Base-by-base conservation (phyloP, 345 rosid genomes). In the Microthlaspi erraticum region DNA sequence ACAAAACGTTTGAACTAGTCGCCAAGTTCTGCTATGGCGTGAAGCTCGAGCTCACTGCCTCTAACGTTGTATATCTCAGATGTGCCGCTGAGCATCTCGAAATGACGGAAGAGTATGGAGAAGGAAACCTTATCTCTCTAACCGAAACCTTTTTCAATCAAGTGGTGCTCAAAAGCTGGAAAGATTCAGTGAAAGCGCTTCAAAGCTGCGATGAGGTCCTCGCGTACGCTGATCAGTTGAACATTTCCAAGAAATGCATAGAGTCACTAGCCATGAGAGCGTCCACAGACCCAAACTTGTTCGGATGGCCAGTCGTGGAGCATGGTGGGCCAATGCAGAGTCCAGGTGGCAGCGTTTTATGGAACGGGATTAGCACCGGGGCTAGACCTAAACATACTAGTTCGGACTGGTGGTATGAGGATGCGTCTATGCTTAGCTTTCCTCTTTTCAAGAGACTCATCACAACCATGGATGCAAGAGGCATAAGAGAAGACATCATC, bases 21-120 rank as follows among this genome's bases (percentile, higher is more conserved):
- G 97, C 96, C 49, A 94, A 91, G 78, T 94, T 94, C 81, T 94
- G 98, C 79, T 94, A 94, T 6, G 98, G 98, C n/a, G 96, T 94
- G 78, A 94, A 91, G 78, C 96, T 94, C 12, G 98, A 94, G 56
- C 89, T 91, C 64, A 91, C 98, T 48, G 85, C 98, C 48, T 83
- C 93, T 11, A 94, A 94, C 76, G 92, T 92, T 50, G 93, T 87
- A 16, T 85, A 79, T 77, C 88, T 94, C 20, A 85, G 87, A 10
- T 87, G 92, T 78, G 97, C 96, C 56, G 91, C 98, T 64, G 93
- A 94, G 79, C 85, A 74, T 79, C 90, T 94, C 44, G 86, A 87
- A 64, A 91, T 94, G 99, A 89, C 92, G 0, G 99, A 94, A 78
- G 99, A 91, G 71, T 87, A 89, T 60, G 97, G 97, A 9, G 97